These are phyloP conservation scores for Sechiopsis laciniata DNA, from an alignment of 306 rosid species.

Conservation along the genomic window DNA sequence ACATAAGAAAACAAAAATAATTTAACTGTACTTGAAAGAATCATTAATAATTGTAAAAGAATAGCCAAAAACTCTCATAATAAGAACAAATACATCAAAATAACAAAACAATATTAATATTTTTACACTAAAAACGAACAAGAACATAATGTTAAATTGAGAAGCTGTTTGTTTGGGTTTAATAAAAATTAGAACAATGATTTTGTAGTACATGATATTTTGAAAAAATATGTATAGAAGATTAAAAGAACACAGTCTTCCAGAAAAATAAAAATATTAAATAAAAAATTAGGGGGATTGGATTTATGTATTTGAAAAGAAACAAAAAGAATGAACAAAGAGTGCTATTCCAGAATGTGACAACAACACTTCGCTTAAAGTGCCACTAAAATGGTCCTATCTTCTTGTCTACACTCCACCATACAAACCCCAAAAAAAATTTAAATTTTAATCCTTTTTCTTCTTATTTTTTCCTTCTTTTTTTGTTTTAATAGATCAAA, in stretches of 20 bases:
- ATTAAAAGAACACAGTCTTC: not conserved
- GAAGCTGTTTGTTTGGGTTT: conserved; percentile 5
- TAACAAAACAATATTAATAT: not conserved
- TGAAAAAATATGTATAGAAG: not conserved
- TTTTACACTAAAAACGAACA: not conserved
- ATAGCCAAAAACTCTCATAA: not conserved
- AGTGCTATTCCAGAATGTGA: not conserved
- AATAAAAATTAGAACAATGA: not conserved
- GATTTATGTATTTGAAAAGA: conserved; percentile 8
- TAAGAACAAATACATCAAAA: conserved; percentile 1
- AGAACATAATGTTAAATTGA: not conserved
- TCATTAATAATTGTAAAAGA: not conserved
- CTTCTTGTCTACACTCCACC: conserved; percentile 12
- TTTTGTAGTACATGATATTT: not conserved
- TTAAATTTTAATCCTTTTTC: not conserved
- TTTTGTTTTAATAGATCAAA: not conserved
- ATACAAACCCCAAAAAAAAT: not conserved
- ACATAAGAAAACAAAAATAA: not conserved
- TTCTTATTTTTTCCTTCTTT: no score
- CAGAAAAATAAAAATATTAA: not conserved
- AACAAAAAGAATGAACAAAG: conserved; percentile 19
- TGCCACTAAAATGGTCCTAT: conserved; percentile 14
- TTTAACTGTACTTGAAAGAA: not conserved
- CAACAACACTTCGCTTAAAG: not conserved
- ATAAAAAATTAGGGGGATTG: not conserved